A percentile compares a stretch with the other conserved stretches of the same genome.
These are phyloP conservation scores for Eimeria praecox DNA, from an alignment of 169 alveolate species.

Conservation along the genomic window DNA sequence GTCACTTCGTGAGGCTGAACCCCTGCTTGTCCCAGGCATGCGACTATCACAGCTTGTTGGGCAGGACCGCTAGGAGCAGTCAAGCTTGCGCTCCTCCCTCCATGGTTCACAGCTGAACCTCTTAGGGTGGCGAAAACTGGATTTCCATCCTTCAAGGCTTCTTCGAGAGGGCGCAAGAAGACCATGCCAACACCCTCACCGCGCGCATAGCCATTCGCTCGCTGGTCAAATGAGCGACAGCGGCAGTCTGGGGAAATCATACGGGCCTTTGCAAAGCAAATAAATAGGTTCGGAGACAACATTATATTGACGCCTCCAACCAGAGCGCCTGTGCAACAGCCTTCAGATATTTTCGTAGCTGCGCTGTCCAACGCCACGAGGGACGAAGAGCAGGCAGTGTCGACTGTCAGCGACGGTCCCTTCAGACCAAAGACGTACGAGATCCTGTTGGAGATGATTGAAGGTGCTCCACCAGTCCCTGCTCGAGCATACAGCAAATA, in stretches of 20 bases:
- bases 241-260: conserved; percentile 87
- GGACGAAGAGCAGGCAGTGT: conserved; percentile 91
- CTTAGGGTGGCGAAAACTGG: conserved; percentile 82
- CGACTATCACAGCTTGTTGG: conserved; percentile 85
- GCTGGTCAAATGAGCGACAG: conserved; percentile 88
- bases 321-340: conserved; percentile 87
- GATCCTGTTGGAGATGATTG: conserved; percentile 88
- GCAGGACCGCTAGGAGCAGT: conserved; percentile 89
- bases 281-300: conserved; percentile 88
- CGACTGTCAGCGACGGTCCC: conserved; percentile 90
- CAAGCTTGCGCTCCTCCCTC: conserved; percentile 87
- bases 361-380: conserved; percentile 90
- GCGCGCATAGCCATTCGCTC: conserved; percentile 90
- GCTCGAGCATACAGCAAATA: neutral
- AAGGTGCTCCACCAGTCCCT: conserved; percentile 83
- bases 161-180: conserved; percentile 77
- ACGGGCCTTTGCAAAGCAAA: conserved; percentile 86
- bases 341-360: conserved; percentile 79
- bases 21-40: conserved; percentile 83
- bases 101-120: conserved; percentile 88
- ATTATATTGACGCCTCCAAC: conserved; percentile 89
- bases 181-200: conserved; percentile 90
- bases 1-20: conserved; percentile 81
- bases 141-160: conserved; percentile 73
- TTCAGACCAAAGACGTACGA: conserved; percentile 88